A percentile compares a stretch with the other conserved stretches of the same genome.
These are phyloP conservation scores for Beauveria sp. DNA, from an alignment of 2,329 filamentous ascomycete species.

Conservation along the genomic window DNA sequence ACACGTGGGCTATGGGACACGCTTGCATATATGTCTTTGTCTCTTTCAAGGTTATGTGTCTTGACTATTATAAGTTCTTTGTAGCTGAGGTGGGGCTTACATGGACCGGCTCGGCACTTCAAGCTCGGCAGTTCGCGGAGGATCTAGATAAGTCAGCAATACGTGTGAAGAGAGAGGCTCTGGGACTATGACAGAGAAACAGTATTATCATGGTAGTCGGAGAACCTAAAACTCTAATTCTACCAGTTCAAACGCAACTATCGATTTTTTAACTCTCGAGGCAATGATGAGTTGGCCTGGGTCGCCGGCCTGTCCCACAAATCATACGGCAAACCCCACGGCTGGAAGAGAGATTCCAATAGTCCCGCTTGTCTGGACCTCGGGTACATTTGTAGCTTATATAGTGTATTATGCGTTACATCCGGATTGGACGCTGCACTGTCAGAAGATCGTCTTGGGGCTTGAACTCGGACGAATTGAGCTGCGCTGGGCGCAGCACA, in stretches of 20 bases:
- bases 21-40: not conserved
- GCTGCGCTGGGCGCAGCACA: not conserved
- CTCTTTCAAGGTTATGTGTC: not conserved
- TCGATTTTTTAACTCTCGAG: no score
- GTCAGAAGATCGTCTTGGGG: not conserved
- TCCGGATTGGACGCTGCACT: not conserved
- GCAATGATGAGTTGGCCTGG: not conserved
- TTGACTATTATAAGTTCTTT: no score
- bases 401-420: not conserved
- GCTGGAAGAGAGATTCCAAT: not conserved
- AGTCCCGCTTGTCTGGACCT: not conserved
- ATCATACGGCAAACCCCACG: not conserved
- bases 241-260: no score
- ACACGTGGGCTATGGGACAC: not conserved
- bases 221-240: no score
- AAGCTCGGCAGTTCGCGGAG: not conserved
- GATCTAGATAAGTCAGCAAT: not conserved
- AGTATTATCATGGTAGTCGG: no score
- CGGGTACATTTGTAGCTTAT: no score
- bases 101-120: not conserved
- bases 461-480: not conserved
- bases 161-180: not conserved
- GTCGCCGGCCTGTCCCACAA: not conserved
- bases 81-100: not conserved
- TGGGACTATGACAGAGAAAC: not conserved